phyloP scores from a whole-genome alignment of 1,139 yeast species.

The Kodamaea anthophila region DNA sequence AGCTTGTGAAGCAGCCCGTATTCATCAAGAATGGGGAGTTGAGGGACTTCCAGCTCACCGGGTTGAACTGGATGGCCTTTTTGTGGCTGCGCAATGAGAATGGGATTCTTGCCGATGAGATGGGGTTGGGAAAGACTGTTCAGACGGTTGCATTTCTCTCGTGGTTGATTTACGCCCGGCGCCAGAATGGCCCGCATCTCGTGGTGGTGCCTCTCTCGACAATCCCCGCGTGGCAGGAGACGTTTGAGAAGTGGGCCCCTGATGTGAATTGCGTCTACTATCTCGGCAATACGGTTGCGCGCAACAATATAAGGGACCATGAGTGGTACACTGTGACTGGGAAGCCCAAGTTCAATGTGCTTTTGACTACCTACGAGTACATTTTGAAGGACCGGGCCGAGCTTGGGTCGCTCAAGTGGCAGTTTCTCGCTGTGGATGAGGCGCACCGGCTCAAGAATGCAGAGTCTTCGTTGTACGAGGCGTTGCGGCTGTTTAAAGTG shows the following conservation, averaged over 20 bases:
- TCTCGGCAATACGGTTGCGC: slow-evolving; percentile 85
- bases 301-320: slow-evolving; percentile 74
- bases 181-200: slow-evolving; percentile 94
- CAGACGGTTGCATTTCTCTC: slow-evolving; percentile 93
- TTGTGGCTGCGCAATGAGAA: slow-evolving; percentile 96
- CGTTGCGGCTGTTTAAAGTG: slow-evolving; percentile 75
- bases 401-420: slow-evolving; percentile 86
- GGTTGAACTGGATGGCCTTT: slow-evolving; percentile 99
- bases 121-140: slow-evolving; percentile 98
- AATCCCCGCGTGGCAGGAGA: slow-evolving; percentile 98
- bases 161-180: slow-evolving; percentile 89
- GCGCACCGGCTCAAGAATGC: slow-evolving; percentile 96
- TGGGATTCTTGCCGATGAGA: slow-evolving; percentile 97
- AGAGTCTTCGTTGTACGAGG: slow-evolving; percentile 87
- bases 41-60: slow-evolving; percentile 95
- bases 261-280: slow-evolving; percentile 89
- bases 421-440: slow-evolving; percentile 94
- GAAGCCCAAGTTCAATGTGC: slow-evolving; percentile 75
- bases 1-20: slow-evolving; percentile 78
- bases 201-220: slow-evolving; percentile 96
- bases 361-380: slow-evolving; percentile 92
- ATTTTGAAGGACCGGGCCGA: slow-evolving; percentile 81
- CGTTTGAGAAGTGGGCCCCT: slow-evolving; percentile 96
- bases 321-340: slow-evolving; percentile 64
- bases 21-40: slow-evolving; percentile 88